These are phyloP conservation scores for Trichoderma koningii DNA, from an alignment of 2,329 filamentous ascomycete genomes.

Conservation along the genomic window DNA sequence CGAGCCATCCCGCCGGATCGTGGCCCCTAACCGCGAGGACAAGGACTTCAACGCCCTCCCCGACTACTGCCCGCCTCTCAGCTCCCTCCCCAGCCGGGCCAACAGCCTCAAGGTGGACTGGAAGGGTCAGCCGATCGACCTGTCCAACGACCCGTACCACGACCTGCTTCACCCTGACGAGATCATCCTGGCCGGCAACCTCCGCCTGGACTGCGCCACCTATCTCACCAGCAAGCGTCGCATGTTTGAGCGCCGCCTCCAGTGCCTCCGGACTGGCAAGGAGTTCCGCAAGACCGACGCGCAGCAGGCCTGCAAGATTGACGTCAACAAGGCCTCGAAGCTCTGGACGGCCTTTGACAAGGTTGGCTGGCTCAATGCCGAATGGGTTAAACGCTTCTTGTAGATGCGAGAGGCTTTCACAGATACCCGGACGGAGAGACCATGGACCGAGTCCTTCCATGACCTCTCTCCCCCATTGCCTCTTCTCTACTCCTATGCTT, in stretches of 20 bases:
- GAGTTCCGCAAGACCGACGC: slow-evolving; percentile 94
- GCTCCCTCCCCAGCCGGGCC: slow-evolving; percentile 64
- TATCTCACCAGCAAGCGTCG: slow-evolving; percentile 92
- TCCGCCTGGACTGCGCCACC: slow-evolving; percentile 81
- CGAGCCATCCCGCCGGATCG: slow-evolving; percentile 53
- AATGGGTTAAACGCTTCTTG: slow-evolving; percentile 46
- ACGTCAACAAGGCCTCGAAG: slow-evolving; percentile 96
- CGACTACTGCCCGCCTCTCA: slow-evolving; percentile 71
- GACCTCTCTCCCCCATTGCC: background rate
- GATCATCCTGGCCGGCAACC: slow-evolving; percentile 70
- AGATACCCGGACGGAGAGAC: no score
- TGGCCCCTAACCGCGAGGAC: slow-evolving; percentile 74
- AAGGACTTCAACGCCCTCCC: slow-evolving; percentile 73
- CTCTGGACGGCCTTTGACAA: slow-evolving; percentile 87
- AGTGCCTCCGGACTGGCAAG: slow-evolving; percentile 67
- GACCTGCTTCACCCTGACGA: slow-evolving; percentile 77
- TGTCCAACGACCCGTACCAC: slow-evolving; percentile 70
- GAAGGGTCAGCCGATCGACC: slow-evolving; percentile 78
- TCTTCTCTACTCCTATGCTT: background rate
- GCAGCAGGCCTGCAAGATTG: slow-evolving; percentile 95
- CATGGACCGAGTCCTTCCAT: no score
- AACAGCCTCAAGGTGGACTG: slow-evolving; percentile 82
- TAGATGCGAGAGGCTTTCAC: slow-evolving; percentile 29
- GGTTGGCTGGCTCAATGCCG: slow-evolving; percentile 74
- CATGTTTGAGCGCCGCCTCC: slow-evolving; percentile 78